phyloP scores from a whole-genome alignment of 2,329 filamentous ascomycete genomes.

The Phyllosticta capitalensis region DNA sequence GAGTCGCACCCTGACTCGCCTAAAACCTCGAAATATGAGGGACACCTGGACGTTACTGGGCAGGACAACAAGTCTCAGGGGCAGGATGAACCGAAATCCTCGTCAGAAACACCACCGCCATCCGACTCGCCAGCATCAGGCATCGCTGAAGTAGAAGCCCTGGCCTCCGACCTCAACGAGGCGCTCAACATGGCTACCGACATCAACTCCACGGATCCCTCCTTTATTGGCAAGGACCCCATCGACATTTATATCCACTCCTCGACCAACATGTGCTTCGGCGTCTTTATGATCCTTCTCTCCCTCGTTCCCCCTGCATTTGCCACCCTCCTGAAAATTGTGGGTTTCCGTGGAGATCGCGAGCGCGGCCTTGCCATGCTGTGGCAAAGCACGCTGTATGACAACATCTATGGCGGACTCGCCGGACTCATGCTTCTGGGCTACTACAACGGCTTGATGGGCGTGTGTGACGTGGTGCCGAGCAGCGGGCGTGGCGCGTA shows the following conservation, averaged over 20 bases:
- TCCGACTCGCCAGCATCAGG: not conserved
- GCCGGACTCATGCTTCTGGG: slow-evolving; percentile 70
- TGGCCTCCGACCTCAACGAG: not conserved
- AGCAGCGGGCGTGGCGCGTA: slow-evolving; percentile 48
- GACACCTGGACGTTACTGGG: slow-evolving; percentile 27
- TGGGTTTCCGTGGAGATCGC: slow-evolving; percentile 85
- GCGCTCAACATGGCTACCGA: not conserved
- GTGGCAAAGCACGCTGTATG: slow-evolving; percentile 78
- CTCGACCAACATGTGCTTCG: slow-evolving; percentile 81
- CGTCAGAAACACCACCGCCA: slow-evolving; percentile 16
- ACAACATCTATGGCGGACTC: slow-evolving; percentile 88
- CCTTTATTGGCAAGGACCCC: slow-evolving; percentile 55
- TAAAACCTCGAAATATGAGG: slow-evolving; percentile 40
- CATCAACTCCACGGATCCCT: not conserved
- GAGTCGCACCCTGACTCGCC: slow-evolving; percentile 37
- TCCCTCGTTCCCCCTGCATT: slow-evolving; percentile 90
- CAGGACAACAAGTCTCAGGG: slow-evolving; percentile 12
- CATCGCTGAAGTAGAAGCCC: not conserved
- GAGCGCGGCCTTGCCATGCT: slow-evolving; percentile 74
- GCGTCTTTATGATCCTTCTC: slow-evolving; percentile 75
- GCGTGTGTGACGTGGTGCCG: slow-evolving; percentile 79
- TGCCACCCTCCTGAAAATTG: slow-evolving; percentile 72
- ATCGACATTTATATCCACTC: slow-evolving; percentile 85
- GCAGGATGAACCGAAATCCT: not conserved
- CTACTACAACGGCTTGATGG: slow-evolving; percentile 82